phyloP scores from a whole-genome alignment of 192 early-diverging fungal genomes.

The Obelidium mucronatum region DNA sequence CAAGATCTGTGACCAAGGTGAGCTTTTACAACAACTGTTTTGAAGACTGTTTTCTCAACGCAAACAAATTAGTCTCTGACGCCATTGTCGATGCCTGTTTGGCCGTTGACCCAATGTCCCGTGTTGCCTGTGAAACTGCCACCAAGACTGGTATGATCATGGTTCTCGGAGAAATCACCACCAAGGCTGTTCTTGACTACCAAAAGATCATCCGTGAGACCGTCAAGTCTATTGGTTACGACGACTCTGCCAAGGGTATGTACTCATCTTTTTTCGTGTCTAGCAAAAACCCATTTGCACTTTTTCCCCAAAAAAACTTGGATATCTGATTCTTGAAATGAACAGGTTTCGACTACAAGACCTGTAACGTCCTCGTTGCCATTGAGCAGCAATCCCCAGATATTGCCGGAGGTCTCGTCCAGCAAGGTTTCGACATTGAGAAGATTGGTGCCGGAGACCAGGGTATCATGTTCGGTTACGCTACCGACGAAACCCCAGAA shows the following conservation, averaged over 20 bases:
- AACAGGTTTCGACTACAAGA: slow-evolving; percentile 98
- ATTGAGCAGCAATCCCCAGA: slow-evolving; percentile 99
- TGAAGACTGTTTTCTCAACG: not conserved
- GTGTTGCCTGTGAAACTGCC: slow-evolving; percentile 99
- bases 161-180: slow-evolving; percentile 99
- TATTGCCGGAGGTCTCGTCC: slow-evolving; percentile 97
- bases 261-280: not conserved
- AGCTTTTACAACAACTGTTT: slow-evolving; percentile 7
- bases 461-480: slow-evolving; percentile 86
- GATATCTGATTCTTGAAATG: slow-evolving; percentile 9
- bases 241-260: slow-evolving; percentile 92
- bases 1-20: slow-evolving; percentile 98
- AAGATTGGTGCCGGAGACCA: slow-evolving; percentile 99
- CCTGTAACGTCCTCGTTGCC: slow-evolving; percentile 99
- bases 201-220: slow-evolving; percentile 99
- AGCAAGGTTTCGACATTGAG: slow-evolving; percentile 89
- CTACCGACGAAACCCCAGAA: slow-evolving; percentile 99
- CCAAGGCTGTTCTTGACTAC: slow-evolving; percentile 97
- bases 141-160: slow-evolving; percentile 99
- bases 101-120: slow-evolving; percentile 92
- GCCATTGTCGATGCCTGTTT: slow-evolving; percentile 97
- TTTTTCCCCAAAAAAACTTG: not conserved
- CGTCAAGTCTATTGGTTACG: slow-evolving; percentile 99
- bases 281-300: not conserved
- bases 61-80: slow-evolving; percentile 77